These are phyloP conservation scores for Suillus occidentalis DNA, from an alignment of 768 basidiomycete genomes.

Conservation along the genomic window DNA sequence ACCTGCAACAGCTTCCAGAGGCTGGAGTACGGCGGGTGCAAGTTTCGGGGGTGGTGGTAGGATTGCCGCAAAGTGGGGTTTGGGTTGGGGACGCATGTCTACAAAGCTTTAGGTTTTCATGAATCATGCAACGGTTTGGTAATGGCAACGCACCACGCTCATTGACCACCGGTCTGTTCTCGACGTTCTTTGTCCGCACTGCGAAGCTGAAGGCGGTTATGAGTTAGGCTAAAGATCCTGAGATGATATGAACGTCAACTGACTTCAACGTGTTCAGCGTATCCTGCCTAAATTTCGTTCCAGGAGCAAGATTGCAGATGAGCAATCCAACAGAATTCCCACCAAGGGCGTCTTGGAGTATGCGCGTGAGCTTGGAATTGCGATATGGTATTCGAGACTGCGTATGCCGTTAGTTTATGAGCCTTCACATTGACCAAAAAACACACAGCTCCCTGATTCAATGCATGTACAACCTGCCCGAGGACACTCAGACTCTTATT, in stretches of 20 bases:
- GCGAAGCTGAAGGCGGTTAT: slow-evolving; percentile 58
- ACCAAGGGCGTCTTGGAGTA: slow-evolving; percentile 88
- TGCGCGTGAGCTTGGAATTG: slow-evolving; percentile 84
- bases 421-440: background rate
- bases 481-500: slow-evolving; percentile 87
- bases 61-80: slow-evolving; percentile 66
- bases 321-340: slow-evolving; percentile 77
- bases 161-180: slow-evolving; percentile 79
- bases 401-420: slow-evolving; percentile 10
- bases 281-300: slow-evolving; percentile 78
- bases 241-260: slow-evolving; percentile 18
- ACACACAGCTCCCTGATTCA: slow-evolving; percentile 69
- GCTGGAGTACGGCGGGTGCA: slow-evolving; percentile 47
- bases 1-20: slow-evolving; percentile 25
- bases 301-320: slow-evolving; percentile 87
- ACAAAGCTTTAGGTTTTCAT: background rate
- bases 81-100: slow-evolving; percentile 62
- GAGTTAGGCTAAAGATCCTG: background rate
- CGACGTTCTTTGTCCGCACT: slow-evolving; percentile 80
- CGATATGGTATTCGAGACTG: slow-evolving; percentile 85
- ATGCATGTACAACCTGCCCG: slow-evolving; percentile 84
- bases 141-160: slow-evolving; percentile 56
- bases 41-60: slow-evolving; percentile 46
- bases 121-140: background rate
- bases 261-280: slow-evolving; percentile 92